A percentile compares a stretch with the other conserved stretches of the same genome.
Conservation (phyloP, 257 asterid species). For the Forsythia viridissima region DNA sequence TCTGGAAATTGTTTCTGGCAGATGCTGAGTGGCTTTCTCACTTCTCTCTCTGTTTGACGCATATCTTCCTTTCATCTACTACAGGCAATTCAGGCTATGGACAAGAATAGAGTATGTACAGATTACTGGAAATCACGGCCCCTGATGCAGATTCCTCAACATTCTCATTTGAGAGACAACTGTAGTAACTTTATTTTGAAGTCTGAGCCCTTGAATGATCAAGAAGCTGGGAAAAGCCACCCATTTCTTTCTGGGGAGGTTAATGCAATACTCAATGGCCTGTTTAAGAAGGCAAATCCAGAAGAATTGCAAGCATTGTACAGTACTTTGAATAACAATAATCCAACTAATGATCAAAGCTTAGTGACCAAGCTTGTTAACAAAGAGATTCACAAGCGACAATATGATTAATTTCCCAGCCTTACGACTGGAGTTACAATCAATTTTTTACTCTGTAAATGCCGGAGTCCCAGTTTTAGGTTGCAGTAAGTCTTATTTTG, state of each 20-base stretch:
- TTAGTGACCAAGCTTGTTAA: conserved; percentile 55
- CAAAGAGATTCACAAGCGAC: conserved; percentile 60
- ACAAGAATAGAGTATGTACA: conserved; percentile 53
- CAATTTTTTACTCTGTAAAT: conserved; percentile 42
- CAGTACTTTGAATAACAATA: conserved; percentile 44
- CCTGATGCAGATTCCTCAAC: conserved; percentile 70
- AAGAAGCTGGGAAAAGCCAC: conserved; percentile 28
- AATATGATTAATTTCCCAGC: conserved; percentile 30
- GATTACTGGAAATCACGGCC: conserved; percentile 93
- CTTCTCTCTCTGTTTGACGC: conserved; percentile 19
- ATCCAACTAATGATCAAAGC: conserved; percentile 44
- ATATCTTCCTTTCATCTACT: neutral
- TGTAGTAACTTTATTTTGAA: conserved; percentile 33
- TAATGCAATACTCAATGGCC: conserved; percentile 49
- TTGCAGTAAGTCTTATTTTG: conserved; percentile 23
- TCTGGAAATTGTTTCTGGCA: neutral
- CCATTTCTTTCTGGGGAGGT: conserved; percentile 17
- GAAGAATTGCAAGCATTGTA: conserved; percentile 72
- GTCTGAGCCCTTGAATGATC: conserved; percentile 45
- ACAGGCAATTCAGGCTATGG: conserved; percentile 90
- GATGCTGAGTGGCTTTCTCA: neutral
- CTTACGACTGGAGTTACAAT: conserved; percentile 18
- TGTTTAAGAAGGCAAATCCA: conserved; percentile 67
- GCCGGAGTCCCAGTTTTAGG: conserved; percentile 40
- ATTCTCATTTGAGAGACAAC: conserved; percentile 31